Conservation (phyloP, 495 filamentous ascomycete species). For the Penicillium robsamsonii region DNA sequence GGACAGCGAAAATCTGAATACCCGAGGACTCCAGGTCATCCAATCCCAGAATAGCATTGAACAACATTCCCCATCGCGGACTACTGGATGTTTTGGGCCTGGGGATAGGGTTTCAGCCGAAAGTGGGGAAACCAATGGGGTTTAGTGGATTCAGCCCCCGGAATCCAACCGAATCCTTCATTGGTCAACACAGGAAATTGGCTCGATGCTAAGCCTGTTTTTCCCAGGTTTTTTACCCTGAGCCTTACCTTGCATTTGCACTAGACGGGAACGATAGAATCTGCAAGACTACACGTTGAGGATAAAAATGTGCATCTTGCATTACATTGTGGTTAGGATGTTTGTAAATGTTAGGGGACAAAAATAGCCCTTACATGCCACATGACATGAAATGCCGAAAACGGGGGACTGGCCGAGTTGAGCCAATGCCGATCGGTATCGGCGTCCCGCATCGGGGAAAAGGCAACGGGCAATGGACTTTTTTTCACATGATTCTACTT, state of each 20-base stretch:
- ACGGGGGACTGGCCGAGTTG: constrained; percentile 6
- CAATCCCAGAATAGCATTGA: background rate
- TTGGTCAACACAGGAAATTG: constrained; percentile 11
- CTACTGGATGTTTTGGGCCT: constrained; percentile 7
- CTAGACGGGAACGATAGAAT: background rate
- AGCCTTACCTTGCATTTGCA: background rate
- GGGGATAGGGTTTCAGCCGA: constrained; percentile 6
- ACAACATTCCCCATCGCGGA: background rate
- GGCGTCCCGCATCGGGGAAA: constrained; percentile 20
- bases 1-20: background rate
- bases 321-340: background rate
- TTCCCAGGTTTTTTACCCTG: background rate
- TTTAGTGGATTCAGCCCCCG: constrained; percentile 4
- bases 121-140: constrained; percentile 1
- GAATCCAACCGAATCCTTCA: background rate
- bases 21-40: background rate
- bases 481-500: background rate
- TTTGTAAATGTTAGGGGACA: background rate
- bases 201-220: constrained; percentile 12
- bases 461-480: background rate
- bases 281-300: background rate
- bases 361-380: constrained; percentile 4
- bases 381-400: constrained; percentile 13
- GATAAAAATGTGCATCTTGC: background rate
- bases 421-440: constrained; percentile 16